Percentiles rank a stretch among this genome's conserved stretches.
phyloP scores from a whole-genome alignment of 148 eudicot species.

The Heliamphora exappendiculata region DNA sequence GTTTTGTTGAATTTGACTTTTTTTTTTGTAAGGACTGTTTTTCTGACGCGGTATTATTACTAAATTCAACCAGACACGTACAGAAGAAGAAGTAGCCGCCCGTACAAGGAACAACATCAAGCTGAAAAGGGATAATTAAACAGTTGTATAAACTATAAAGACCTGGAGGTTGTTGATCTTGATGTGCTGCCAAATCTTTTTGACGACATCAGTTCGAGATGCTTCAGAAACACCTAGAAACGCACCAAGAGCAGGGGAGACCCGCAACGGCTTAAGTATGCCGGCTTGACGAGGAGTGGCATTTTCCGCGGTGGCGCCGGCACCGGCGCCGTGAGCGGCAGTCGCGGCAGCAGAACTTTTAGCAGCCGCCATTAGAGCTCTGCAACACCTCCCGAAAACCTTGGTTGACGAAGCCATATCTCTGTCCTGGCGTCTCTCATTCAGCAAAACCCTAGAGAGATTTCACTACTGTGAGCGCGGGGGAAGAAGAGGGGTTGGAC shows the following conservation, averaged over 20 bases:
- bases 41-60: too few relatives aligned
- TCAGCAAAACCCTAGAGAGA: neutral
- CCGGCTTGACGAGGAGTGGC: conserved; percentile 14
- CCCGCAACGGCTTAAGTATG: conserved; percentile 26
- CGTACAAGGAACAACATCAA: too few relatives aligned
- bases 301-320: conserved; percentile 9
- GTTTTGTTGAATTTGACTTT: too few relatives aligned
- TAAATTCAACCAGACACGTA: too few relatives aligned
- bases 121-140: neutral
- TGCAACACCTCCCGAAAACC: conserved; percentile 27
- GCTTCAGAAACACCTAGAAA: conserved; percentile 40
- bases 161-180: conserved; percentile 55
- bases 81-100: too few relatives aligned
- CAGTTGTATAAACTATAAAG: neutral
- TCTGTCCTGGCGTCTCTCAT: neutral
- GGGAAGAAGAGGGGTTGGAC: neutral
- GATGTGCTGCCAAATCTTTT: conserved; percentile 50
- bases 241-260: conserved; percentile 37
- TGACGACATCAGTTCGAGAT: conserved; percentile 43
- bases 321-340: neutral
- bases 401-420: conserved; percentile 23
- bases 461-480: too few relatives aligned
- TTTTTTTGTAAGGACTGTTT: too few relatives aligned
- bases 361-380: conserved; percentile 32
- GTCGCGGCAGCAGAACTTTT: conserved; percentile 14